phyloP scores from a whole-genome alignment of 208 protist genomes.

The Acanthamoeba culbertsoni region DNA sequence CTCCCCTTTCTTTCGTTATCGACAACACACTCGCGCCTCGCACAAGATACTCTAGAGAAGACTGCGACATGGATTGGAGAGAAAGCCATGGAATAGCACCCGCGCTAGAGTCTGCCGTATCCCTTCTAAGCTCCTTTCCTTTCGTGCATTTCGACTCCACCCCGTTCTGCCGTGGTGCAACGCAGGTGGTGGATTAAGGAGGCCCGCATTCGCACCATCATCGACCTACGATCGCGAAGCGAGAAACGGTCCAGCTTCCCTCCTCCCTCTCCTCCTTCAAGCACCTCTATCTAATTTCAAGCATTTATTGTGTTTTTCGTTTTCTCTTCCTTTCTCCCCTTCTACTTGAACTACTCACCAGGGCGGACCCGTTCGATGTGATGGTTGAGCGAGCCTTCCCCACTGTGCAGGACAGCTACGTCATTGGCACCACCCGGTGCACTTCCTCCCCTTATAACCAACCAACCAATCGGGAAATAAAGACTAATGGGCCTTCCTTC shows the following conservation, averaged over 20 bases:
- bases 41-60: too few species aligned
- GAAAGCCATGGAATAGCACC: too few species aligned
- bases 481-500: not conserved
- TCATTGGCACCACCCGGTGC: not conserved
- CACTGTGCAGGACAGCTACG: not conserved
- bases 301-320: not conserved
- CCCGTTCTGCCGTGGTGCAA: too few species aligned
- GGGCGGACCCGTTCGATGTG: conserved; percentile 8
- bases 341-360: not conserved
- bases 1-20: too few species aligned
- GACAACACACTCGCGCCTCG: too few species aligned
- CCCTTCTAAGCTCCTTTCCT: too few species aligned
- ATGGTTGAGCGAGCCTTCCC: not conserved
- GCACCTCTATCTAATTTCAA: not conserved
- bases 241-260: not conserved
- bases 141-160: too few species aligned
- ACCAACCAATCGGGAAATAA: not conserved
- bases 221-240: not conserved
- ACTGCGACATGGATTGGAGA: too few species aligned
- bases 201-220: not conserved
- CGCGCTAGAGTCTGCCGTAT: too few species aligned
- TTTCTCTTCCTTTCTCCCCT: not conserved
- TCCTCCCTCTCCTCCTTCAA: not conserved
- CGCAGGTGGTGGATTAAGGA: conserved; percentile 21
- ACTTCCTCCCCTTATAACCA: not conserved